Evolutionary conservation across 345 rosid species (phyloP), one percentile per base, ranked within the genome.

Genomic region (Linum usitatissimum): DNA sequence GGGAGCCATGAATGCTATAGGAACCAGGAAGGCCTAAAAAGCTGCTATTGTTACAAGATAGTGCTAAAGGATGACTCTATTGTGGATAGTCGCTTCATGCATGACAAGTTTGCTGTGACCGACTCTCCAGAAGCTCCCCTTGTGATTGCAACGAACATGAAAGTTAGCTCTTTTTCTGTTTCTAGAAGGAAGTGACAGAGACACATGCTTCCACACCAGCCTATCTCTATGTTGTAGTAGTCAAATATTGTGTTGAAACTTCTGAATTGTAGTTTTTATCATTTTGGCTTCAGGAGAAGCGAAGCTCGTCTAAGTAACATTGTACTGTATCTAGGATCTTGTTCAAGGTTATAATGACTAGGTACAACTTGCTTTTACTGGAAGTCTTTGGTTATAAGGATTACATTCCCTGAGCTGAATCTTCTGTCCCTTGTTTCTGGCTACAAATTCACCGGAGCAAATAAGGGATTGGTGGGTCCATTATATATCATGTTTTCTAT

Each of bases 71-170:
- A 90, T 63, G 99, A 87, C 70, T 90, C 99, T 56, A 90, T 90
- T 10, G 92, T 90, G 6, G 99, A 87, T 56, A 90, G 99, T 70
- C 85, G 99, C 58, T 93, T 93, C 87, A 87, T 93, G 99, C 90
- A 93, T 21, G 99, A 93, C 73, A 90, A 90, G 78, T 90, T 79
- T 76, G 96, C 96, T 18, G 86, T 83, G 69, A 80, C 78, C 4
- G 97, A 90, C 64, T 87, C 97, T 63, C 99, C 95, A 6, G 95
- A 93, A 81, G 99, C 99, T 30, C 97, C 99, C 48, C 77, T 90
- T 70, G 99, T 93, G 70, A 88, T 93, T 69, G 99, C 99, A 15
- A 93, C 97, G 17, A 87, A 90, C 40, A 67, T 86, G 81, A 93
- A 87, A 82, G 97, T 93, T 71, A 93, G 99, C 78, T 93, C 97